phyloP scores from a whole-genome alignment of 805 yeast genomes.

The Cyberlindnera sargentensis region DNA sequence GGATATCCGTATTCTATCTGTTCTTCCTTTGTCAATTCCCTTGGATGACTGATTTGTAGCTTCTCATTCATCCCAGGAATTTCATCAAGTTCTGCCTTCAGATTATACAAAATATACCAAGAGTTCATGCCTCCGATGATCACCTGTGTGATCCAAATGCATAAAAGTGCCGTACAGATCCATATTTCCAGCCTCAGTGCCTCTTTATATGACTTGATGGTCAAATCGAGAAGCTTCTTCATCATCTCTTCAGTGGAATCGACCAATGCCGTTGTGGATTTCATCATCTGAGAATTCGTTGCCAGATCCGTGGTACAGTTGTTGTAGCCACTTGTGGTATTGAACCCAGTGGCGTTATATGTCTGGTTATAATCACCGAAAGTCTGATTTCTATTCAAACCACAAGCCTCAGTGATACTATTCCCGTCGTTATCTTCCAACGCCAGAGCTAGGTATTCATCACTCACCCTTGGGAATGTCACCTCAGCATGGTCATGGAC shows the following conservation, averaged over 20 bases:
- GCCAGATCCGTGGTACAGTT: neutral
- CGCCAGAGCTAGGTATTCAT: conserved; percentile 22
- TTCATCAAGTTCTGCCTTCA: no score
- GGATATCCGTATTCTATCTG: conserved; percentile 17
- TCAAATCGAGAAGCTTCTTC: conserved; percentile 17
- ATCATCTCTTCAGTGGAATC: conserved; percentile 21
- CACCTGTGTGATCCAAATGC: conserved; percentile 42
- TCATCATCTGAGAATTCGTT: neutral
- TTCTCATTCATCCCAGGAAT: neutral
- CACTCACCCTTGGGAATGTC: conserved; percentile 45
- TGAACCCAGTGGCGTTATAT: neutral
- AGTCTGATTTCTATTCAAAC: neutral
- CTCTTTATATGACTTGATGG: conserved; percentile 28
- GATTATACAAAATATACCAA: neutral
- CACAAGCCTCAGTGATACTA: neutral
- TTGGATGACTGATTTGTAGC: conserved; percentile 15
- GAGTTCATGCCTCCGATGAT: conserved; percentile 28
- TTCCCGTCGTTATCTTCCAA: conserved; percentile 4
- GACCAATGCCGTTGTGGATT: conserved; percentile 8
- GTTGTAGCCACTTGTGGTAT: neutral
- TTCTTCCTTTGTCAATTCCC: conserved; percentile 12
- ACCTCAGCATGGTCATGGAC: conserved; percentile 55
- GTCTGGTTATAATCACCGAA: neutral
- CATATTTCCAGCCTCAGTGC: conserved; percentile 39
- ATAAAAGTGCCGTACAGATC: conserved; percentile 37